Percentiles rank a stretch among this genome's conserved stretches.
phyloP scores from a whole-genome alignment of 2,329 filamentous ascomycete genomes.

The Aplosporella prunicola region DNA sequence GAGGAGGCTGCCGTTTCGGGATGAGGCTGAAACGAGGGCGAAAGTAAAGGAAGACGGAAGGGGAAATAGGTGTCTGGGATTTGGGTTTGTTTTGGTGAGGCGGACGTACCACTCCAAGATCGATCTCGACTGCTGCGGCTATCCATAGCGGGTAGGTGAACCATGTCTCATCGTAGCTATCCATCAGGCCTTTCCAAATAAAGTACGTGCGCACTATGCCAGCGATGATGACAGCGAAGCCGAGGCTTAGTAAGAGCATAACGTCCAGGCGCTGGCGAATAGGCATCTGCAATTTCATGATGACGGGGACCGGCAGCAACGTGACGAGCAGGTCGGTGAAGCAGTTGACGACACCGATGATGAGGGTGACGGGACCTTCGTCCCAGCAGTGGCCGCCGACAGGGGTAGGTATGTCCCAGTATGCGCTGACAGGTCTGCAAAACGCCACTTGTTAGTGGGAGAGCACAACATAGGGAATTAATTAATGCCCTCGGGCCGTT shows the following conservation, averaged over 20 bases:
- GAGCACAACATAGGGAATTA: not conserved
- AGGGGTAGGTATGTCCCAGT: conserved; percentile 31
- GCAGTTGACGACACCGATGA: conserved; percentile 34
- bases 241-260: conserved; percentile 31
- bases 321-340: conserved; percentile 35
- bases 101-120: conserved; percentile 35
- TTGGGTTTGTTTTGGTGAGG: not conserved
- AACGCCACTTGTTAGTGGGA: not conserved
- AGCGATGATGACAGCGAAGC: conserved; percentile 34
- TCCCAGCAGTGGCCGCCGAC: conserved; percentile 28
- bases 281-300: conserved; percentile 35
- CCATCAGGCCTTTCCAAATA: conserved; percentile 33
- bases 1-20: not conserved
- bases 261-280: conserved; percentile 31
- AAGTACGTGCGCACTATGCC: conserved; percentile 36
- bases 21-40: no score
- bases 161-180: conserved; percentile 37
- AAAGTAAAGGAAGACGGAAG: no score
- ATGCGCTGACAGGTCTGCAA: conserved; percentile 30
- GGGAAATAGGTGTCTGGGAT: not conserved
- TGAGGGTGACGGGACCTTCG: conserved; percentile 31
- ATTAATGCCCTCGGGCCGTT: no score
- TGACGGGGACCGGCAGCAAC: conserved; percentile 34
- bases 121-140: conserved; percentile 37
- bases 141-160: conserved; percentile 39